A percentile compares a stretch with the other conserved stretches of the same genome.
These are phyloP conservation scores for Emergomyces pasteurianus DNA, from an alignment of 2,329 filamentous ascomycete species.

Conservation along the genomic window DNA sequence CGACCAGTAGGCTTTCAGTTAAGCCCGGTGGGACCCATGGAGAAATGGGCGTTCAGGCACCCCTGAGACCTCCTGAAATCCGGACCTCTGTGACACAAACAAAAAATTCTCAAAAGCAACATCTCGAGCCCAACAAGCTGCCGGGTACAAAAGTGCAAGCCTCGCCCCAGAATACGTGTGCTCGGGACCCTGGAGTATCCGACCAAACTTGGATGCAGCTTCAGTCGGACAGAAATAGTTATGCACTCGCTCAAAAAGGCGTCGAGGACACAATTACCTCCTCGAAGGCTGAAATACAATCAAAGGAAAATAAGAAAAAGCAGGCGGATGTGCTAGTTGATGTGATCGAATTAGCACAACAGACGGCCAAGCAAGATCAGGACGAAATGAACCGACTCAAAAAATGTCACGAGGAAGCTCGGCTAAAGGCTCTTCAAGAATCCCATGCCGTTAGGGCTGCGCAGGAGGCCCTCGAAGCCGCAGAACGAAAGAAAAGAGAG, in stretches of 20 bases:
- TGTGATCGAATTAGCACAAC: not conserved
- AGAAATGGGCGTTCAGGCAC: not conserved
- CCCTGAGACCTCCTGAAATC: not conserved
- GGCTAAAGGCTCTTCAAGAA: slow-evolving; percentile 16
- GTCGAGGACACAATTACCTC: slow-evolving; percentile 1
- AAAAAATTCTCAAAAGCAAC: not conserved
- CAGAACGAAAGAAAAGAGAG: slow-evolving; percentile 25
- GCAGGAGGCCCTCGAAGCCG: slow-evolving; percentile 27
- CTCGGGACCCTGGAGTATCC: slow-evolving; percentile 46
- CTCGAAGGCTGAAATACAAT: slow-evolving; percentile 8
- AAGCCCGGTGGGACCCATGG: not conserved
- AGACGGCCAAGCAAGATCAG: not conserved
- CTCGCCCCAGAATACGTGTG: not conserved
- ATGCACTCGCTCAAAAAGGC: slow-evolving; percentile 9
- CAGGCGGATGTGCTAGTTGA: not conserved
- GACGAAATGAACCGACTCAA: not conserved
- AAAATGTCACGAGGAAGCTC: slow-evolving; percentile 15
- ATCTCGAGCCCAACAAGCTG: not conserved
- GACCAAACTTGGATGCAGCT: slow-evolving; percentile 53
- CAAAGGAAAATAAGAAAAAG: not conserved
- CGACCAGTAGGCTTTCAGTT: too few species aligned
- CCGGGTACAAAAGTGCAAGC: not conserved
- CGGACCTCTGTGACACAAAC: not conserved
- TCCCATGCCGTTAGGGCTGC: slow-evolving; percentile 31
- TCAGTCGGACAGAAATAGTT: slow-evolving; percentile 34